Base-by-base conservation (phyloP, 2,329 filamentous ascomycete species). In the Tolypocladium ovalisporum region DNA sequence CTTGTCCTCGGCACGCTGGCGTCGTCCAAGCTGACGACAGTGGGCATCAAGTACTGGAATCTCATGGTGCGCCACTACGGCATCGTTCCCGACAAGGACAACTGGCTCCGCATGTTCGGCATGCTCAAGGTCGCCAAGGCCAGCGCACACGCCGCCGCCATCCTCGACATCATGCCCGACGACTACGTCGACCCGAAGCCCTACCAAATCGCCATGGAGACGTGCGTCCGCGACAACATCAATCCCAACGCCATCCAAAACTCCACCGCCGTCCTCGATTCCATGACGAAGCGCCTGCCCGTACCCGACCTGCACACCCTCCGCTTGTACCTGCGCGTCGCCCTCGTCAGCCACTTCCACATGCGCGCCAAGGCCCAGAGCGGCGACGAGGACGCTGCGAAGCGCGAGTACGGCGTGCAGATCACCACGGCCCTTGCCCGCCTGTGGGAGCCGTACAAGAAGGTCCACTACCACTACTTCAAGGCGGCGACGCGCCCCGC, bases 21-120 rank as follows among this genome's bases (percentile, higher is more conserved):
- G 15, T 78, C 81, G 36, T 79, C 85, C 36, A 79, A 81, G 55
- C 78, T 82, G 55, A 82, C 83, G 9, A 78, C 80, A 17, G 72
- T 81, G n/a, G 88, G 84, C n/a, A 72, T 80, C 55, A 79, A 79
- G 36, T 97, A 97, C 71, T 97, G 92, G 92, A 76, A 86, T 22
- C 67, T 86, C 7, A 75, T 97, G 58, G 88, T 86, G 8, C 69
- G 76, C 2, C 71, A 77, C 15, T 79, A 84, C 68, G 72, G 73
- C n/a, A 73, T 97, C 59, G 67, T 75, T 2, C 91, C 93, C 0
- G 92, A 97, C 68, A 65, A 75, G 10, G 79, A 85, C 61, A 91
- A 90, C 67, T 88, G 86, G 73, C 77, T 84, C 62, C 76, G 78
- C 61, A 85, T 90, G 65, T 76, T 97, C 19, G 80, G 83, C 56